These are phyloP conservation scores for Erysiphe pulchra DNA, from an alignment of 2,329 filamentous ascomycete species.

Conservation along the genomic window DNA sequence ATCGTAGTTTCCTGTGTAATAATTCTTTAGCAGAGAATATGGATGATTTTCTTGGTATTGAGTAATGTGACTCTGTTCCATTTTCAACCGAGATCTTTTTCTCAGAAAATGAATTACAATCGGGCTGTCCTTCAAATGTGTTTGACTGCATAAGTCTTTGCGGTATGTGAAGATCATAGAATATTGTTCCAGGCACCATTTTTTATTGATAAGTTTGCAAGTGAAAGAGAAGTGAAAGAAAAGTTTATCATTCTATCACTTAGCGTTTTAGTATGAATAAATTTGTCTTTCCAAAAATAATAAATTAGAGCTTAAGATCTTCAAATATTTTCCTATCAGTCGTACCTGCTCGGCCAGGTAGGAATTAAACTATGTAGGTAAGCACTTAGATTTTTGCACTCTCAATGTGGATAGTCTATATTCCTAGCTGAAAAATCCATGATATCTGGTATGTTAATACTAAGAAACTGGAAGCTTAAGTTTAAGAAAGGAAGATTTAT, in stretches of 20 bases:
- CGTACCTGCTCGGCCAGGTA: slow-evolving; percentile 4
- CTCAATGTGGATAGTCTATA: neutral
- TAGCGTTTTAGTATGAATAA: neutral
- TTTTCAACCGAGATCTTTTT: neutral
- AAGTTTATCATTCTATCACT: too few relatives aligned
- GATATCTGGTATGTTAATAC: too few relatives aligned
- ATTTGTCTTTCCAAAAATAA: too few relatives aligned
- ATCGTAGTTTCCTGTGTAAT: slow-evolving; percentile 3
- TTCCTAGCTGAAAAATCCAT: neutral
- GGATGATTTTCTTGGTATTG: neutral
- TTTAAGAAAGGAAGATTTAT: too few relatives aligned
- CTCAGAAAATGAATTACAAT: neutral
- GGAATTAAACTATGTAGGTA: neutral
- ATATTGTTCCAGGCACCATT: slow-evolving; percentile 1
- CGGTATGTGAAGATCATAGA: slow-evolving; percentile 8
- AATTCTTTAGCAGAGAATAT: neutral
- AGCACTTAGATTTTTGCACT: neutral
- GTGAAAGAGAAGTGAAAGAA: neutral
- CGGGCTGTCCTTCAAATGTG: too few relatives aligned
- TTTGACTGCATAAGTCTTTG: slow-evolving; percentile 2
- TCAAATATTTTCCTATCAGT: slow-evolving; percentile 1
- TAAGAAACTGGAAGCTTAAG: too few relatives aligned
- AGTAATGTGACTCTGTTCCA: neutral
- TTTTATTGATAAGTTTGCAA: slow-evolving; percentile 6
- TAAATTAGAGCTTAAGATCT: neutral